Evolutionary conservation across 306 rosid genomes (phyloP).

Genomic region (Pueraria montana): DNA sequence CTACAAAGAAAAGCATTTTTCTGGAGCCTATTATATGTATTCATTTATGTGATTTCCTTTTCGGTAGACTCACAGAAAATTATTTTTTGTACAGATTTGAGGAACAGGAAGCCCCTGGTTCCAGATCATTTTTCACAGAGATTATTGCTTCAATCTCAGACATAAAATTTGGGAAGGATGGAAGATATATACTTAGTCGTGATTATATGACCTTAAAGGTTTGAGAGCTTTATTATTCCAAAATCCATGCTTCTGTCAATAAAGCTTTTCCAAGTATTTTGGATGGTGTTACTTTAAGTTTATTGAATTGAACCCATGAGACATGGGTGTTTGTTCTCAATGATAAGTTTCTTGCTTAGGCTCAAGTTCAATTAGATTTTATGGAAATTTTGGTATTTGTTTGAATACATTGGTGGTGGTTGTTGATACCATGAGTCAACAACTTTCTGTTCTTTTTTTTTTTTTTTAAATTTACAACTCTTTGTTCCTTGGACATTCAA

Average conservation of each 20-base stretch:
- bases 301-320: conserved; percentile 19
- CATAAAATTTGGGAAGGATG: conserved; percentile 91
- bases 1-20: conserved; percentile 18
- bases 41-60: conserved; percentile 30
- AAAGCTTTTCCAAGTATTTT: conserved; percentile 29
- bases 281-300: neutral
- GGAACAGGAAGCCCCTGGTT: conserved; percentile 95
- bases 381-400: conserved; percentile 6
- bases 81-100: conserved; percentile 78
- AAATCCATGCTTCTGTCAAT: conserved; percentile 29
- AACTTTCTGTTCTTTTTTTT: neutral
- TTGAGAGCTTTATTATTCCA: conserved; percentile 45
- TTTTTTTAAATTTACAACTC: conserved; percentile 29
- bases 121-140: conserved; percentile 97
- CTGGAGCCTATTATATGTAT: neutral
- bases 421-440: neutral
- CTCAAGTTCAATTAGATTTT: conserved; percentile 33
- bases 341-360: conserved; percentile 16
- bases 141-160: conserved; percentile 98
- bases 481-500: neutral
- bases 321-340: conserved; percentile 16
- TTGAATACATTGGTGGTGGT: neutral
- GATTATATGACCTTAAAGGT: conserved; percentile 99
- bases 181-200: conserved; percentile 96
- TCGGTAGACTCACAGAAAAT: conserved; percentile 32